Conservation (phyloP, 257 asterid genomes). For the Nyctanthes arbortristis region DNA sequence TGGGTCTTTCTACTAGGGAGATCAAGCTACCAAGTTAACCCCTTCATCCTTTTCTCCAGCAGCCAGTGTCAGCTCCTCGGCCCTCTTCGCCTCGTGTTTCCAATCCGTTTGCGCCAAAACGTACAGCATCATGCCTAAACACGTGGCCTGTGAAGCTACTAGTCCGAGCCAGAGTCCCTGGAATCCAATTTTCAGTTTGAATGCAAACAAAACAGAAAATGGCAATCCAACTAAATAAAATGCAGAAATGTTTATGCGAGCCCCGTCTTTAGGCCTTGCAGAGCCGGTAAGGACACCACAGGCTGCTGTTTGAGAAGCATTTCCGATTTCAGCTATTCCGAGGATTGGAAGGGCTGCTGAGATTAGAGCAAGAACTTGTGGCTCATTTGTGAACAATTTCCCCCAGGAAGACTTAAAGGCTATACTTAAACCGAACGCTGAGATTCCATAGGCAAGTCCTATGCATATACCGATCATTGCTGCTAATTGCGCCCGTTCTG, state of each 20-base stretch:
- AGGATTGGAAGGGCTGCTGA: constrained; percentile 59
- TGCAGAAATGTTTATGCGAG: constrained; percentile 68
- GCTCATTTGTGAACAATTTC: constrained; percentile 55
- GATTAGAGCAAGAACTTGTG: constrained; percentile 48
- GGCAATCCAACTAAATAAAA: constrained; percentile 81
- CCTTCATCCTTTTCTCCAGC: constrained; percentile 44
- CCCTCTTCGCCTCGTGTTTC: constrained; percentile 71
- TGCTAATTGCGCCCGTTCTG: constrained; percentile 55
- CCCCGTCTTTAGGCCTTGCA: constrained; percentile 71
- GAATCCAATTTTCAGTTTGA: constrained; percentile 57
- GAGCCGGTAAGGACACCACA: constrained; percentile 82
- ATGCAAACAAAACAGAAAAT: constrained; percentile 56
- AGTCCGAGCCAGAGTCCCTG: constrained; percentile 78
- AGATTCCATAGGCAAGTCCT: constrained; percentile 38
- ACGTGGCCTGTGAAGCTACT: constrained; percentile 66
- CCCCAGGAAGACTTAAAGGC: constrained; percentile 57
- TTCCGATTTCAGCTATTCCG: constrained; percentile 75
- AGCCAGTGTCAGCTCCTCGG: constrained; percentile 58
- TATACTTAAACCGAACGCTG: constrained; percentile 51
- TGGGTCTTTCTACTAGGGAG: neutral
- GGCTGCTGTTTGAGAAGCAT: constrained; percentile 78
- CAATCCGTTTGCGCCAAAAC: constrained; percentile 61
- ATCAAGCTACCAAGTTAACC: constrained; percentile 45
- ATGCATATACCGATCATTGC: constrained; percentile 44
- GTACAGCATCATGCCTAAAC: constrained; percentile 55